These are phyloP conservation scores for Nigrospora sphaerica DNA, from an alignment of 2,329 filamentous ascomycete species.

Conservation along the genomic window DNA sequence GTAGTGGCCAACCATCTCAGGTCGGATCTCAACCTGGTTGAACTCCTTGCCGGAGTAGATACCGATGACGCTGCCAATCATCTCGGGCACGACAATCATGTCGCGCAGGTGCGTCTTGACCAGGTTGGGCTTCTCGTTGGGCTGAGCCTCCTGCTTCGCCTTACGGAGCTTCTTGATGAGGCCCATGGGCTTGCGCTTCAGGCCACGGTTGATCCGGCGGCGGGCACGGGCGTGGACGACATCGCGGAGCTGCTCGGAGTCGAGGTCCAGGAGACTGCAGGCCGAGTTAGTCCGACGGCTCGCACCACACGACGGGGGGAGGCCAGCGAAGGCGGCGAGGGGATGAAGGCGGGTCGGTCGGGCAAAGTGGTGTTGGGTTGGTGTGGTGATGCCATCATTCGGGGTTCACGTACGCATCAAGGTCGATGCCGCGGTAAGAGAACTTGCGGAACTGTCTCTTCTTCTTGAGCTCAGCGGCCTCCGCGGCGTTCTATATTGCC, in stretches of 20 bases:
- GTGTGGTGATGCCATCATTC: not conserved
- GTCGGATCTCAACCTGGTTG: constrained; percentile 99
- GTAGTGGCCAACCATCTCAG: constrained; percentile 99
- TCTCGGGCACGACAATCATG: constrained; percentile 99
- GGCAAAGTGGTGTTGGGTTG: not conserved
- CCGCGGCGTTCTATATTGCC: constrained; percentile 74
- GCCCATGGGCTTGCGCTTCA: constrained; percentile 99
- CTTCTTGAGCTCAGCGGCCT: constrained; percentile 99
- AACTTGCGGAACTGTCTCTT: constrained; percentile 99
- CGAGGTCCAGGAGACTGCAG: constrained; percentile 91
- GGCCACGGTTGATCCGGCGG: constrained; percentile 97
- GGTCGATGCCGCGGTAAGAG: constrained; percentile 98
- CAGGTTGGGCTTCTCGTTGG: constrained; percentile 99
- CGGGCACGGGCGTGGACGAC: constrained; percentile 98
- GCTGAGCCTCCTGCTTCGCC: constrained; percentile 97
- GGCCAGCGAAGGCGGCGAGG: constrained; percentile 1
- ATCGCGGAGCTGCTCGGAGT: constrained; percentile 97
- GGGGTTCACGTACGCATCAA: constrained; percentile 78
- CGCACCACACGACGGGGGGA: not conserved
- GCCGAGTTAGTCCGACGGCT: not conserved
- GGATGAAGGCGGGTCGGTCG: not conserved
- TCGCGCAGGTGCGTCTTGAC: constrained; percentile 99
- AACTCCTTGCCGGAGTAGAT: constrained; percentile 99
- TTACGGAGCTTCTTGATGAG: constrained; percentile 99
- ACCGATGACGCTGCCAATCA: constrained; percentile 97